Conservation (phyloP, 306 rosid genomes). For the Castanospermum australe region DNA sequence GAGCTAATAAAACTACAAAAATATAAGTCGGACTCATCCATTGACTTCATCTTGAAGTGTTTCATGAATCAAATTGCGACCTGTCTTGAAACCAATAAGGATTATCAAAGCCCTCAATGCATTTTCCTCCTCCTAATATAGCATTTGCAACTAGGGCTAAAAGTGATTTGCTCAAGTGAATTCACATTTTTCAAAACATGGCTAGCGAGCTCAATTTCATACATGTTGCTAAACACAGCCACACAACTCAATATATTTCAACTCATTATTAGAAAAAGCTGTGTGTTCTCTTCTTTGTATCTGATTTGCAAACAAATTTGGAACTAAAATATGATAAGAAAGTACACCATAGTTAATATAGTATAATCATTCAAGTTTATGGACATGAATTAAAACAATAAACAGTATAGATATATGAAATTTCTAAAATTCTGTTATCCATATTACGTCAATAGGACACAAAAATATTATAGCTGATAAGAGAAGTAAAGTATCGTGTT, state of each 20-base stretch:
- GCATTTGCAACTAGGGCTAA: not conserved
- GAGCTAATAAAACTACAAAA: no score
- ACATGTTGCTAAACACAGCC: not conserved
- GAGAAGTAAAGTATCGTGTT: no score
- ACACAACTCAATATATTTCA: not conserved
- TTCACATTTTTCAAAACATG: not conserved
- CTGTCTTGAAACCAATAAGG: not conserved
- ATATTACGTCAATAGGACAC: no score
- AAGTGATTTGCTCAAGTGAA: not conserved
- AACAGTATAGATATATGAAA: no score
- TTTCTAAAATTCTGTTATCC: no score
- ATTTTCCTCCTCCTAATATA: not conserved
- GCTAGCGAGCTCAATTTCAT: not conserved
- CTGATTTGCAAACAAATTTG: not conserved
- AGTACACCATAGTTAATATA: no score
- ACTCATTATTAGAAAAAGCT: not conserved
- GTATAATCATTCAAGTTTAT: no score
- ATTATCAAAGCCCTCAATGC: not conserved
- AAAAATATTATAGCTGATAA: no score
- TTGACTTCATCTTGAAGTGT: not conserved
- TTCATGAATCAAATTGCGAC: not conserved
- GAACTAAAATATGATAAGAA: no score
- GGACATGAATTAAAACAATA: no score
- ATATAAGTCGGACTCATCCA: not conserved
- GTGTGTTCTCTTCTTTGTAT: not conserved